Evolutionary conservation across 1,139 yeast genomes (phyloP), one percentile per base, ranked within the genome.

Genomic region (Hansenula sp.): DNA sequence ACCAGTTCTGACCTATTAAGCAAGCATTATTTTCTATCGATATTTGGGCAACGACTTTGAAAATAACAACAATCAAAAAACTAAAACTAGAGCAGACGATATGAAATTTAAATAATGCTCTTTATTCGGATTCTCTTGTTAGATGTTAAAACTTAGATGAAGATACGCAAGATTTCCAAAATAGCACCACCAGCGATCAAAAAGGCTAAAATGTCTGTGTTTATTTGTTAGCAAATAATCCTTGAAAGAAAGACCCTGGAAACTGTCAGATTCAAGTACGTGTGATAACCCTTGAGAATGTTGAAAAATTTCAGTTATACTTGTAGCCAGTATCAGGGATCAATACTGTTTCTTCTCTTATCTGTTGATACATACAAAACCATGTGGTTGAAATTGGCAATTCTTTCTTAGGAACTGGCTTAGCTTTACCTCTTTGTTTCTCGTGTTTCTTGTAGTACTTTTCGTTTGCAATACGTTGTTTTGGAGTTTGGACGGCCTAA

Each of bases 181-280:
- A 87, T 51, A 49, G 93, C 95, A 54, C 96, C 96, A 47, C 96
- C 96, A 50, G 85, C 73, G 6, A 90, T 74, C 53, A 89, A 71
- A 63, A 89, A 89, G 25, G 77, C 76, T 47, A 89, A 71, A 1
- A 81, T 68, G 41, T 68, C 71, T 57, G 57, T 62, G 38, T 62
- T 54, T 44, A 49, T 59, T 15, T 63, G 37, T 38, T 33, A 29
- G 41, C 19, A 27, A n/a, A 13, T 4, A 19, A 6, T 25, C n/a
- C 32, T 16, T 15, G 11, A 31, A n/a, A n/a, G n/a, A n/a, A n/a
- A n/a, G 5, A 28, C 11, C 31, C 31, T 28, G 5, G 31, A 28
- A 12, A n/a, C 9, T 9, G 25, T 21, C 25, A n/a, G n/a, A n/a
- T n/a, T n/a, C n/a, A n/a, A n/a, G n/a, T n/a, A n/a, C n/a, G n/a